Conservation (phyloP, 2,329 filamentous ascomycete genomes). For the Fusarium liriodendri region DNA sequence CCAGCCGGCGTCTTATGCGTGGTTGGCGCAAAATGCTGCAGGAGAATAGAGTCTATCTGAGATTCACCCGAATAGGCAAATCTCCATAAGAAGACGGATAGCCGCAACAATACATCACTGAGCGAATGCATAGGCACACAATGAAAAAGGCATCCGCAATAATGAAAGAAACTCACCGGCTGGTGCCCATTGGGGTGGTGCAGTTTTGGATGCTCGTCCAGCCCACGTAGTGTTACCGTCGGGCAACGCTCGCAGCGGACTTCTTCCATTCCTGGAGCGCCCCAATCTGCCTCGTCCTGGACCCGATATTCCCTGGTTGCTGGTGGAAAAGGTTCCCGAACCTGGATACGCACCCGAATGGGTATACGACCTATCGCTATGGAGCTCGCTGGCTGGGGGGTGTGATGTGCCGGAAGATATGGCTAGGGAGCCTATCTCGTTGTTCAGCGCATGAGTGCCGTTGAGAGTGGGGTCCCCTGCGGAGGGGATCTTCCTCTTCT, state of each 20-base stretch:
- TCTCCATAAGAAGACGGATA: not conserved
- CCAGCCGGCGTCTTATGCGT: not conserved
- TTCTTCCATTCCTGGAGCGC: constrained; percentile 71
- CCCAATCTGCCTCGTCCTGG: constrained; percentile 87
- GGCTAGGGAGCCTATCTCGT: constrained; percentile 55
- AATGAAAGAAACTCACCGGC: constrained; percentile 55
- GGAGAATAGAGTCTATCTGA: not conserved
- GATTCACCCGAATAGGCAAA: not conserved
- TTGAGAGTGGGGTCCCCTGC: constrained; percentile 74
- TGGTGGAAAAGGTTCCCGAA: constrained; percentile 63
- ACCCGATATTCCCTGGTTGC: constrained; percentile 76
- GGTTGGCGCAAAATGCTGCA: not conserved
- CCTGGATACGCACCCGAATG: constrained; percentile 45
- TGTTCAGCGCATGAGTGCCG: constrained; percentile 51
- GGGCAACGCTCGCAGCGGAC: constrained; percentile 68
- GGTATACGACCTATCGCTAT: constrained; percentile 39
- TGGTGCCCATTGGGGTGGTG: constrained; percentile 57
- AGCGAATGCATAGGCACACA: not conserved
- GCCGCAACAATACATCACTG: not conserved
- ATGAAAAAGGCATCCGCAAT: not conserved
- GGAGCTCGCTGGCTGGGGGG: constrained; percentile 46
- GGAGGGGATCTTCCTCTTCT: constrained; percentile 97
- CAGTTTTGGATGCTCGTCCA: constrained; percentile 59
- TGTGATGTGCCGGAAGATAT: constrained; percentile 36
- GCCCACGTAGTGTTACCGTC: constrained; percentile 70